A percentile compares a stretch with the other conserved stretches of the same genome.
These are phyloP conservation scores for Phyllosticta citrichinensis DNA, from an alignment of 2,329 filamentous ascomycete genomes.

Conservation along the genomic window DNA sequence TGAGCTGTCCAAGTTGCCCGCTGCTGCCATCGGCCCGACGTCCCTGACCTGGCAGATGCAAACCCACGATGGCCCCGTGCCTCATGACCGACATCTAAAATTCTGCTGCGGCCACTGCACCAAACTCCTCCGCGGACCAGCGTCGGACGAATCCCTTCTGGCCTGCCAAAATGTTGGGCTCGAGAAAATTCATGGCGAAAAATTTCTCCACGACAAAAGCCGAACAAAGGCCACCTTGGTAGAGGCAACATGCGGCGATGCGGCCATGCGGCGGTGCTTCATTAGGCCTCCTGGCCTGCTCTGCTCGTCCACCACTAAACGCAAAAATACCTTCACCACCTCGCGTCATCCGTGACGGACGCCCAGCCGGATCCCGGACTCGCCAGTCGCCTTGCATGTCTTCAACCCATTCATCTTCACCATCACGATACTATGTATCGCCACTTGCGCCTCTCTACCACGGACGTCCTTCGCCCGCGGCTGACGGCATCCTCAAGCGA, in stretches of 20 bases:
- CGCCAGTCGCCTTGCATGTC: too few species aligned
- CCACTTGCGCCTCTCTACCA: not conserved
- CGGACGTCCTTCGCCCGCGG: too few species aligned
- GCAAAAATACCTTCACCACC: not conserved
- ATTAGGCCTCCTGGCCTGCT: not conserved
- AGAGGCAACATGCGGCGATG: not conserved
- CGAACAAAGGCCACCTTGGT: not conserved
- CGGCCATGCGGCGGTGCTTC: not conserved
- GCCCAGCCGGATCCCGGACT: not conserved
- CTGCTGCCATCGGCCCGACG: not conserved
- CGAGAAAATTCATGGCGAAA: not conserved
- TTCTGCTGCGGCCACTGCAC: not conserved
- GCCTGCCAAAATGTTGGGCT: not conserved
- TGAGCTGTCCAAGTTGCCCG: not conserved
- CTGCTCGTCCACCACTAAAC: not conserved
- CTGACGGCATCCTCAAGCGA: not conserved
- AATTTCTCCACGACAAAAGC: not conserved
- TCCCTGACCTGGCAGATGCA: not conserved
- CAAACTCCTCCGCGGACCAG: not conserved
- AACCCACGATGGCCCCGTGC: not conserved
- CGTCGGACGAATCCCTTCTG: not conserved
- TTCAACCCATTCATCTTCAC: too few species aligned
- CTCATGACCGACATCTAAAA: not conserved
- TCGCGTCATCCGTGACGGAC: not conserved
- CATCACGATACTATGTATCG: not conserved